These are phyloP conservation scores for Eucalyptus albens DNA, from an alignment of 345 rosid genomes.

Conservation along the genomic window DNA sequence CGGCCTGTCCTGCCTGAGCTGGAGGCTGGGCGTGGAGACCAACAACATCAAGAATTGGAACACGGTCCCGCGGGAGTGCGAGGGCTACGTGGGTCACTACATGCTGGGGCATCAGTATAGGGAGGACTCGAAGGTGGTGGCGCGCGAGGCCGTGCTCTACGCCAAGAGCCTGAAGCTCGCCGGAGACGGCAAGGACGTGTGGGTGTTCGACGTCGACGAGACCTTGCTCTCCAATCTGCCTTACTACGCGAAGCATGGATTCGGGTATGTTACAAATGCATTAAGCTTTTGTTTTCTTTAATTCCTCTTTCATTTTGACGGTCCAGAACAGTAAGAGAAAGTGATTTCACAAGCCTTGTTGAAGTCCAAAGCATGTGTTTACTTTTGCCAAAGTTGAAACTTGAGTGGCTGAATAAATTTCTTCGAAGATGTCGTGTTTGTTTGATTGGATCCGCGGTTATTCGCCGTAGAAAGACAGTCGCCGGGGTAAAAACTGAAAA, in stretches of 20 bases:
- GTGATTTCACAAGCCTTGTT: background rate
- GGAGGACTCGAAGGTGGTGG: conserved; percentile 21
- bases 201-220: conserved; percentile 43
- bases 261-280: conserved; percentile 8
- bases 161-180: conserved; percentile 15
- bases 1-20: conserved; percentile 35
- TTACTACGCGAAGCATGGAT: conserved; percentile 12
- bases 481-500: background rate
- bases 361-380: background rate
- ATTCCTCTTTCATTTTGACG: background rate
- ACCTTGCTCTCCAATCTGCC: conserved; percentile 27
- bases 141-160: conserved; percentile 17
- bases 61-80: conserved; percentile 32
- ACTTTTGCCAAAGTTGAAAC: background rate
- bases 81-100: conserved; percentile 41
- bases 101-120: conserved; percentile 33
- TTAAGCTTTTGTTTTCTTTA: background rate
- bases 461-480: background rate
- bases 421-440: background rate
- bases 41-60: conserved; percentile 31
- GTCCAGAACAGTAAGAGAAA: background rate
- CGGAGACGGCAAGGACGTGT: conserved; percentile 17
- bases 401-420: background rate
- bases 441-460: background rate
- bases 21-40: conserved; percentile 61